A percentile compares a stretch with the other conserved stretches of the same genome.
Evolutionary conservation across 306 rosid genomes (phyloP).

Genomic region (Psophocarpus tetragonolobus): DNA sequence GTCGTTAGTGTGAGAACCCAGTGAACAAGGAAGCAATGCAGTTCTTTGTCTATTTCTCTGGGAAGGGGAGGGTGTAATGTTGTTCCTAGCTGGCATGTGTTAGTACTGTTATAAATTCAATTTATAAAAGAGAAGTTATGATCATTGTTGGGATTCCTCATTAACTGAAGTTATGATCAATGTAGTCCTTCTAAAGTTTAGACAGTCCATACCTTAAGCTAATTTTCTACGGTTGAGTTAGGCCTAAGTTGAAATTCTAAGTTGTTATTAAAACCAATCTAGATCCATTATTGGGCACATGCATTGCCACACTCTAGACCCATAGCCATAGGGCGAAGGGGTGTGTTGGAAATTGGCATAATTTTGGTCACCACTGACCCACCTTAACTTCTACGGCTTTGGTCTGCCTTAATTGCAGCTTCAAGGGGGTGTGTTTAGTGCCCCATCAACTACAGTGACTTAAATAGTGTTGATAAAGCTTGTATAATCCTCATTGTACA

Average conservation of each 20-base stretch:
- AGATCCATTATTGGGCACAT: not conserved
- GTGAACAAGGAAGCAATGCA: not conserved
- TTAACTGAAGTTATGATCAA: not conserved
- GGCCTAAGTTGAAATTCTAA: not conserved
- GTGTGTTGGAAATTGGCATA: not conserved
- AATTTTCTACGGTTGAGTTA: not conserved
- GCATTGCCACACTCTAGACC: not conserved
- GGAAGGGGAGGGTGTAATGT: not conserved
- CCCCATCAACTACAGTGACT: no score
- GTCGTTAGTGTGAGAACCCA: not conserved
- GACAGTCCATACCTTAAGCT: not conserved
- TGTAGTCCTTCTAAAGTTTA: not conserved
- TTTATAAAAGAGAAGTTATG: conserved; percentile 4
- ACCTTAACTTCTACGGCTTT: not conserved
- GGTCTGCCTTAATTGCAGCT: not conserved
- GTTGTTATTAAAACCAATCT: not conserved
- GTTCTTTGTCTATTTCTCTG: no score
- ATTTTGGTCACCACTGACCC: not conserved
- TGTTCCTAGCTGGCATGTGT: conserved; percentile 23
- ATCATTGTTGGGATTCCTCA: not conserved
- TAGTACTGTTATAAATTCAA: conserved; percentile 1
- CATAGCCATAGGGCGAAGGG: not conserved
- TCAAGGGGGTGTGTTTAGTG: not conserved
- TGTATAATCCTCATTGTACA: no score
- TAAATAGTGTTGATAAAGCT: no score